Evolutionary conservation across 192 early-diverging fungal genomes (phyloP), one percentile per base, ranked within the genome.

Genomic region (Jimgerdemannia lactiflua): DNA sequence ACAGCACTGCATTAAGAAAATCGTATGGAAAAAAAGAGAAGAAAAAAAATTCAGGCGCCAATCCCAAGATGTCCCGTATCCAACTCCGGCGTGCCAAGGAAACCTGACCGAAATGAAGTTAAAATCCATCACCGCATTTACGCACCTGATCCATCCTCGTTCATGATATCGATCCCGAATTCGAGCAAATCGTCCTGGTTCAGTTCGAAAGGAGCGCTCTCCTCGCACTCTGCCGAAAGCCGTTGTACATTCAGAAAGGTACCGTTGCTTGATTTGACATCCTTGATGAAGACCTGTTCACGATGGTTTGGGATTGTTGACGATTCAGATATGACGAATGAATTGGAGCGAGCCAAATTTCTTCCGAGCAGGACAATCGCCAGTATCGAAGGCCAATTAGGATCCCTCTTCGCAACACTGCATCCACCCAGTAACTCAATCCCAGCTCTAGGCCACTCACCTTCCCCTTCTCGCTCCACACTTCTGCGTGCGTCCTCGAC

Each of bases 81-180:
- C 29, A 29, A 29, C 29, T 29, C 29, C 29, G 29, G 29, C 29
- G 1, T 29, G 1, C 29, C 29, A 29, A n/a, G 29, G 29, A 29
- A 29, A 29, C 29, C 29, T 29, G 29, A 29, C 0, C 29, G 29
- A 29, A 29, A 29, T 29, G 29, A 29, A 29, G 29, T 29, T 29
- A 29, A 29, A 29, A 29, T 29, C 29, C 29, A 1, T 29, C 29
- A 29, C 29, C 29, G 29, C 29, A 59, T 10, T 59, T 59, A 79
- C 70, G 75, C 84, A 90, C 89, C 79, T 66, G 83, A 75, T 8
- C 89, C 91, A 73, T 92, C 88, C 40, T 93, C 92, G 71, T 93
- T 88, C 75, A 87, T 86, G 71, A 94, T 94, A 75, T 94, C 93
- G 42, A 94, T 88, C 43, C 93, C 93, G 83, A 94, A 94, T 64